Evolutionary conservation across 192 early-diverging fungal species (phyloP).

Genomic region (Dimargaris cristalligena): DNA sequence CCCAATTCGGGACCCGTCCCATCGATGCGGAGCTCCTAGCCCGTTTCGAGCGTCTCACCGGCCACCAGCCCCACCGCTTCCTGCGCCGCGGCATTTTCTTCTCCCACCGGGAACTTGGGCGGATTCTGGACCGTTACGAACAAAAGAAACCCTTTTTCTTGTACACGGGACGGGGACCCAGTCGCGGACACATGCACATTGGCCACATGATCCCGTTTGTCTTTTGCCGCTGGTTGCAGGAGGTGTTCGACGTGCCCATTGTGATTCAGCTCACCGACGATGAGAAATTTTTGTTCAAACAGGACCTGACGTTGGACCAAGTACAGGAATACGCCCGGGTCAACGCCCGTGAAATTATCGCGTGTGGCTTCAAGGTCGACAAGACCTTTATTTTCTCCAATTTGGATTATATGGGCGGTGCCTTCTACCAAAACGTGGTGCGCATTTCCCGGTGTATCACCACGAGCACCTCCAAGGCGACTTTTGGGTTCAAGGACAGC

Average conservation of each 20-base stretch:
- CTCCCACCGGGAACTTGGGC: slow-evolving; percentile 76
- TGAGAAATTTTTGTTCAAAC: slow-evolving; percentile 96
- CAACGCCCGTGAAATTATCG: slow-evolving; percentile 88
- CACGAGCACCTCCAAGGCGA: slow-evolving; percentile 56
- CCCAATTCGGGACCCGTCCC: slow-evolving; percentile 67
- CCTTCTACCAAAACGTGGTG: slow-evolving; percentile 87
- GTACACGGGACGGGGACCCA: slow-evolving; percentile 95
- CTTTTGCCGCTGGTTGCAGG: slow-evolving; percentile 96
- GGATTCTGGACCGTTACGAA: slow-evolving; percentile 80
- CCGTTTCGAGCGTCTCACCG: slow-evolving; percentile 74
- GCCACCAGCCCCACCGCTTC: slow-evolving; percentile 60
- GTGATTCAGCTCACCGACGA: slow-evolving; percentile 98
- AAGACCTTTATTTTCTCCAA: slow-evolving; percentile 97
- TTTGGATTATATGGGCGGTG: slow-evolving; percentile 74
- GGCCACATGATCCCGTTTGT: slow-evolving; percentile 95
- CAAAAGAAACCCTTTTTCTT: slow-evolving; percentile 93
- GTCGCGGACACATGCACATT: slow-evolving; percentile 79
- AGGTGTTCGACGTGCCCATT: slow-evolving; percentile 83
- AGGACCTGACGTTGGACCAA: slow-evolving; percentile 68
- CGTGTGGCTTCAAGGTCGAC: slow-evolving; percentile 84
- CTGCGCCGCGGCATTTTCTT: slow-evolving; percentile 86
- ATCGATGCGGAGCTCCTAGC: slow-evolving; percentile 62
- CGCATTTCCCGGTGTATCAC: slow-evolving; percentile 80
- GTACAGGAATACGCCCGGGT: slow-evolving; percentile 50
- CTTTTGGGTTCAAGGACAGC: slow-evolving; percentile 83